phyloP scores from a whole-genome alignment of 345 rosid genomes.

The Camelina neglecta region DNA sequence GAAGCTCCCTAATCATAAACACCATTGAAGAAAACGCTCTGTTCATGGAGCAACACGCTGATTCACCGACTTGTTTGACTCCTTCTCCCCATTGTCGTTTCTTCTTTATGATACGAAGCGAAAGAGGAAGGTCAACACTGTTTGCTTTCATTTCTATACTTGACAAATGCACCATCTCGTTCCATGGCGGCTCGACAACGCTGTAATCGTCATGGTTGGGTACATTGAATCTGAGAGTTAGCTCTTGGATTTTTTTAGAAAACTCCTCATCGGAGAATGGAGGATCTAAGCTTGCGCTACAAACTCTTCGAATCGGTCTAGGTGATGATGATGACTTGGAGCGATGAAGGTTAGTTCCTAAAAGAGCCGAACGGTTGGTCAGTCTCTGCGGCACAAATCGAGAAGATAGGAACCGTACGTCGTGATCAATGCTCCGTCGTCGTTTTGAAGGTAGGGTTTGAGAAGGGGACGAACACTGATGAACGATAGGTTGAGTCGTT shows the following conservation, averaged over 20 bases:
- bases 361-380: conserved; percentile 55
- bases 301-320: conserved; percentile 51
- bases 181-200: no score
- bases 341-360: conserved; percentile 51
- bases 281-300: conserved; percentile 63
- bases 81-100: conserved; percentile 78
- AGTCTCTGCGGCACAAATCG: conserved; percentile 47
- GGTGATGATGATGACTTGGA: conserved; percentile 54
- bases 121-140: conserved; percentile 79
- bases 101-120: conserved; percentile 78
- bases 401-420: conserved; percentile 39
- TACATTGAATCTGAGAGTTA: conserved; percentile 60
- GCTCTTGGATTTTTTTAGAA: conserved; percentile 60
- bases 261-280: conserved; percentile 80
- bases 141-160: conserved; percentile 85
- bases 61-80: conserved; percentile 62
- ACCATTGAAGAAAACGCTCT: conserved; percentile 96
- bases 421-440: conserved; percentile 35
- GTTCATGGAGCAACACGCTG: conserved; percentile 70
- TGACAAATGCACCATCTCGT: conserved; percentile 48
- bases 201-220: no score
- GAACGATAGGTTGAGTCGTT: conserved; percentile 58
- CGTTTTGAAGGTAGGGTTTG: conserved; percentile 69
- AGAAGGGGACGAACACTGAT: conserved; percentile 56
- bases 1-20: conserved; percentile 84